phyloP scores from a whole-genome alignment of 2,329 filamentous ascomycete genomes.

The Dactylonectria estremocensis region DNA sequence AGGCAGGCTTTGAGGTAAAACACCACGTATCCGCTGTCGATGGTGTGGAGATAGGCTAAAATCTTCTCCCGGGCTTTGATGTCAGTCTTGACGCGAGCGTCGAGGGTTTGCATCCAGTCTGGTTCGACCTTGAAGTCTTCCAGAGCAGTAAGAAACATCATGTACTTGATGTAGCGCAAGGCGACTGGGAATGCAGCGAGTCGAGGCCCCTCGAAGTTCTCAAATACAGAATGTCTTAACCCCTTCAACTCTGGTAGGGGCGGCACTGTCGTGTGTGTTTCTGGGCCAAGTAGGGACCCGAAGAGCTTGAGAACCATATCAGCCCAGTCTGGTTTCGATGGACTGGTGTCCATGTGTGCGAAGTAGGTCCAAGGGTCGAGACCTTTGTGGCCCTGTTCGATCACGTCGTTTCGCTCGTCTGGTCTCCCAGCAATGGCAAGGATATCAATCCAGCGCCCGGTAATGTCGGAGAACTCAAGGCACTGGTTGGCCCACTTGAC shows the following conservation, averaged over 20 bases:
- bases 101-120: slow-evolving; percentile 88
- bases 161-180: slow-evolving; percentile 75
- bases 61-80: slow-evolving; percentile 74
- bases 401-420: slow-evolving; percentile 83
- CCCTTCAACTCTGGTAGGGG: slow-evolving; percentile 43
- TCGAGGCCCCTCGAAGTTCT: slow-evolving; percentile 64
- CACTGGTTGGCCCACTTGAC: slow-evolving; percentile 94
- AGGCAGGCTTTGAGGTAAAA: slow-evolving; percentile 70
- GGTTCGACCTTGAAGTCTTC: slow-evolving; percentile 74
- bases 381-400: slow-evolving; percentile 92
- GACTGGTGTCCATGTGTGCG: slow-evolving; percentile 60
- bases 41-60: slow-evolving; percentile 64
- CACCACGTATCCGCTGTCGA: slow-evolving; percentile 57
- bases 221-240: slow-evolving; percentile 49
- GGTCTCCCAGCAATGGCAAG: slow-evolving; percentile 79
- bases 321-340: slow-evolving; percentile 66
- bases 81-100: slow-evolving; percentile 80
- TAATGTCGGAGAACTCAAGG: slow-evolving; percentile 82
- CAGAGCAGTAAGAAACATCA: slow-evolving; percentile 66
- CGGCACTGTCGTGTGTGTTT: slow-evolving; percentile 53
- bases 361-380: slow-evolving; percentile 77
- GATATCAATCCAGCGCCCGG: slow-evolving; percentile 90
- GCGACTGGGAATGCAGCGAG: slow-evolving; percentile 76
- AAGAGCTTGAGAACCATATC: slow-evolving; percentile 68
- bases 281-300: slow-evolving; percentile 51